Evolutionary conservation across 805 yeast species (phyloP).

Genomic region (Nakazawaea molendinolei): DNA sequence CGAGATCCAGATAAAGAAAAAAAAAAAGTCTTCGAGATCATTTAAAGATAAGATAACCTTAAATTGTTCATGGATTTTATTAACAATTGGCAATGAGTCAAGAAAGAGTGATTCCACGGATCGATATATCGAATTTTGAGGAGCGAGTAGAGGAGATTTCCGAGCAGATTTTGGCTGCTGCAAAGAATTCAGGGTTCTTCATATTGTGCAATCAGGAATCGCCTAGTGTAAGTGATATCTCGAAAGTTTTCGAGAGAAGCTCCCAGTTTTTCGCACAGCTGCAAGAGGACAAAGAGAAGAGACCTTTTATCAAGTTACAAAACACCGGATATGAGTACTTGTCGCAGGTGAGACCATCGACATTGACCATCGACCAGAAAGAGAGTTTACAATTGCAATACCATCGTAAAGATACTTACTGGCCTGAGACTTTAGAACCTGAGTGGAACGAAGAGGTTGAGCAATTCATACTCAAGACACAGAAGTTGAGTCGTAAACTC

Average conservation of each 20-base stretch:
- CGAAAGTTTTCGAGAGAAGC: constrained; percentile 21
- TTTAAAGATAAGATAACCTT: too few species aligned
- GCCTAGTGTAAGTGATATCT: constrained; percentile 24
- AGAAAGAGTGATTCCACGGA: constrained; percentile 24
- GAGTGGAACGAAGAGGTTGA: constrained; percentile 21
- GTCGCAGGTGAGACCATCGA: constrained; percentile 29
- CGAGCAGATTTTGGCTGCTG: constrained; percentile 23
- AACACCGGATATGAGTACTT: constrained; percentile 28
- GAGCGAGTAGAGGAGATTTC: constrained; percentile 25
- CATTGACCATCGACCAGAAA: constrained; percentile 27
- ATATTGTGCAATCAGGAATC: constrained; percentile 24
- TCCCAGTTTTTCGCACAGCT: constrained; percentile 20
- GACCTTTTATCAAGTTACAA: constrained; percentile 24
- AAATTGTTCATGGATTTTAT: background rate
- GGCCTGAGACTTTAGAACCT: constrained; percentile 25
- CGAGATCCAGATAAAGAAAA: too few species aligned
- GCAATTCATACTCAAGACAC: constrained; percentile 20
- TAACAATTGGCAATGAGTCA: constrained; percentile 10
- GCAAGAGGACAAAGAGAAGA: constrained; percentile 20
- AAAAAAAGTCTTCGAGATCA: too few species aligned
- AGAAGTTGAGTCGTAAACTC: constrained; percentile 20
- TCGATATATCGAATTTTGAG: constrained; percentile 20
- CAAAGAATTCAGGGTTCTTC: constrained; percentile 25
- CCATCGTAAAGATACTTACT: constrained; percentile 23
- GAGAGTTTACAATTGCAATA: constrained; percentile 26